A percentile compares a stretch with the other conserved stretches of the same genome.
These are phyloP conservation scores for Mycena venus DNA, from an alignment of 768 basidiomycete genomes.

Conservation along the genomic window DNA sequence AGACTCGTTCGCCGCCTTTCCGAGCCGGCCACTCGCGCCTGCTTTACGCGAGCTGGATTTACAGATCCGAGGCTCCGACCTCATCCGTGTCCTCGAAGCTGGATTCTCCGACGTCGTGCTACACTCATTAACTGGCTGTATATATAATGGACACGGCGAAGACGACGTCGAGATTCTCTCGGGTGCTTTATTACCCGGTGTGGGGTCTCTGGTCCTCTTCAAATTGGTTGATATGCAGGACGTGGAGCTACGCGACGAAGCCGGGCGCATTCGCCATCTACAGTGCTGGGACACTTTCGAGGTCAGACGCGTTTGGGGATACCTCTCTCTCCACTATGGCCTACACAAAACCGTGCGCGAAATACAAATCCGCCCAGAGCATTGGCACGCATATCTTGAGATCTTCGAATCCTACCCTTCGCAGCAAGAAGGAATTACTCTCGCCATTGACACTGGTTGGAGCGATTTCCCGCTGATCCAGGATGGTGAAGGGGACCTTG, in stretches of 20 bases:
- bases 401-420: neutral
- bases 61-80: neutral
- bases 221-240: neutral
- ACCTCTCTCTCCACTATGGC: neutral
- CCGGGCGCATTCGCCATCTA: constrained; percentile 2
- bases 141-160: neutral
- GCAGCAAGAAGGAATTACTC: neutral
- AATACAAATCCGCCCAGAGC: neutral
- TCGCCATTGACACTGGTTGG: neutral
- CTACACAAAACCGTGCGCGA: constrained; percentile 14
- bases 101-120: constrained; percentile 1
- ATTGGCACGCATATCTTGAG: neutral
- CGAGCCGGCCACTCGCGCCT: neutral
- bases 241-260: neutral
- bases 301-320: neutral
- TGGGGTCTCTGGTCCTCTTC: neutral
- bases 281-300: constrained; percentile 12
- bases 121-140: neutral
- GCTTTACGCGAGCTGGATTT: constrained; percentile 12
- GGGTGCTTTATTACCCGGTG: neutral
- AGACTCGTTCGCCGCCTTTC: neutral
- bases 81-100: neutral
- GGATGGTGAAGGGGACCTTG: neutral
- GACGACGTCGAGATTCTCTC: neutral
- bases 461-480: neutral